Conservation (phyloP, 371 early-diverging fungal species). For the Haplosporangium sp. region DNA sequence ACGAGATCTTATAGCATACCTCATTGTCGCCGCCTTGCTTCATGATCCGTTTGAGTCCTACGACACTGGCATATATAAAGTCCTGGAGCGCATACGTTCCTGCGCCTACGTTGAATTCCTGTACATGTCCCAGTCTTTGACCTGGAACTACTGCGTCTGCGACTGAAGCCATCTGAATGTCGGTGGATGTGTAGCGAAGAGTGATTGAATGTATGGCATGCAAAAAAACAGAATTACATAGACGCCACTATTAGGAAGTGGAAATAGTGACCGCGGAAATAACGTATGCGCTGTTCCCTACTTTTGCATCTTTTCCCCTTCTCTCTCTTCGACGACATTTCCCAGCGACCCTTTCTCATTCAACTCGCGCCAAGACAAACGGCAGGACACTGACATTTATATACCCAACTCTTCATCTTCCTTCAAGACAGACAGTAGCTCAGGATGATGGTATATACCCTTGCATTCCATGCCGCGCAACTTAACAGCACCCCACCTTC, state of each 20-base stretch:
- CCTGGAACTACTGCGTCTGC: constrained; percentile 78
- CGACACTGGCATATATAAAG: constrained; percentile 81
- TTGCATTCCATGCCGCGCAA: neutral
- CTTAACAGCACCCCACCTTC: neutral
- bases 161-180: constrained; percentile 34
- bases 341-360: neutral
- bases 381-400: neutral
- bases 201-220: neutral
- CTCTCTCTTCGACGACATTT: too few species aligned
- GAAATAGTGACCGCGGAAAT: too few species aligned
- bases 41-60: constrained; percentile 70
- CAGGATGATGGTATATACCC: constrained; percentile 22
- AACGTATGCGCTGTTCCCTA: too few species aligned
- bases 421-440: neutral
- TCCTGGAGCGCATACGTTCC: constrained; percentile 87
- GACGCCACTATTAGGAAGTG: too few species aligned
- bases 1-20: constrained; percentile 34
- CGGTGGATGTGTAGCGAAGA: neutral
- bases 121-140: constrained; percentile 81
- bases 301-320: too few species aligned
- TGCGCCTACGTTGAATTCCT: constrained; percentile 76
- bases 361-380: constrained; percentile 7
- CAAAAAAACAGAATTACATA: neutral
- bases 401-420: neutral
- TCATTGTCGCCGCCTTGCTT: constrained; percentile 46